Base-by-base conservation (phyloP, 2,329 filamentous ascomycete genomes). In the Tolypocladium sp. region DNA sequence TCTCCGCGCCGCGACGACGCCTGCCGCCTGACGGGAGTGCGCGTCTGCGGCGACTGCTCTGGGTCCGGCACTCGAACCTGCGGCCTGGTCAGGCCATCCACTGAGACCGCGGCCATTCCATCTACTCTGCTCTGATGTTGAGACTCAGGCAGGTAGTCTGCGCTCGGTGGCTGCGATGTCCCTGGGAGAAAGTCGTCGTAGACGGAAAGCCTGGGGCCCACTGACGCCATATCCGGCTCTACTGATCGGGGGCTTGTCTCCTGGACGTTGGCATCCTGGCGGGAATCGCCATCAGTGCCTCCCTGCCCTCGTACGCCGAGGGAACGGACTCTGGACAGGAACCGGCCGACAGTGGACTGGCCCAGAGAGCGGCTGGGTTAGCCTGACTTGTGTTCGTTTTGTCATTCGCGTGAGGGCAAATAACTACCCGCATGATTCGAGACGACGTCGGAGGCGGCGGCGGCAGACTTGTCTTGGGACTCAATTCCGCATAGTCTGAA, bases 51-150 rank as follows among this genome's bases (percentile, higher is more conserved):
- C 46, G 46, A 51, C 17, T 30, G 46, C 49, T 52, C 49, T 17
- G 13, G 30, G 9, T 27, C 49, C 13, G 35, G 40, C 20, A 25
- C 25, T 22, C 33, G 65, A 67, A 57, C 68, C 69, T 55, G 68
- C 64, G 38, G 57, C 63, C 51, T 59, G 65, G 33, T 20, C 49
- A 53, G 61, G 59, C 53, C 58, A 56, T 55, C 44, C 46, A 27
- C 30, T n/a, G 27, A 17, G 15, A 56, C 20, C n/a, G 30, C 27
- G 5, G 46, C 4, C 5, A 17, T 49, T 30, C 30, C 30, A 1
- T 42, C 44, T 9, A 57, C 46, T 49, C 56, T 41, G 27, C 56
- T 57, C 56, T 52, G 44, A 20, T 57, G 46, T 44, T 33, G 49
- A 9, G 13, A 57, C 30, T 44, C 58, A 15, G 49, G 40, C n/a